Conservation (phyloP, 495 filamentous ascomycete genomes). For the Mytilinidion resinicola region DNA sequence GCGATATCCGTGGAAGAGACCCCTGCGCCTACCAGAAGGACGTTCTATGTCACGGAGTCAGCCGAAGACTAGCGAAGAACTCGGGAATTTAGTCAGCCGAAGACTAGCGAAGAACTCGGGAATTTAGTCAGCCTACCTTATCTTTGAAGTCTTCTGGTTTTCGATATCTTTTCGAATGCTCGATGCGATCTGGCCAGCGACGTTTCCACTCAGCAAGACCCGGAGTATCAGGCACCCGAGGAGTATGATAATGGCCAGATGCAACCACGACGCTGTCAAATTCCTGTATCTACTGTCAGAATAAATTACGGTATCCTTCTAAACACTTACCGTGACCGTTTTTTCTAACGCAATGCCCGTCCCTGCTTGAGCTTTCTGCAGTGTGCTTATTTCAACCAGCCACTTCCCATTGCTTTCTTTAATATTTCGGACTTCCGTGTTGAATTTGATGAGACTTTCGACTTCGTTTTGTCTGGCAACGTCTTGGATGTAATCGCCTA, state of each 20-base stretch:
- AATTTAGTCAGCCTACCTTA: conserved; percentile 33
- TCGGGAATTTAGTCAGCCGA: too few relatives aligned
- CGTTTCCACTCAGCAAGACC: conserved; percentile 53
- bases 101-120: too few relatives aligned
- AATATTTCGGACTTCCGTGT: conserved; percentile 52
- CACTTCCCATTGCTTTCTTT: conserved; percentile 45
- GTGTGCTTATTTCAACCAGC: conserved; percentile 42
- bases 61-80: too few relatives aligned
- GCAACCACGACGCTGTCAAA: conserved; percentile 73
- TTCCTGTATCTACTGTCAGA: background rate
- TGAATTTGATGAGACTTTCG: conserved; percentile 45
- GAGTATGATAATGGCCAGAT: conserved; percentile 69
- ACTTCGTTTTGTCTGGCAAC: conserved; percentile 41
- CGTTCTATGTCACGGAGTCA: conserved; percentile 36
- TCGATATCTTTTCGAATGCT: conserved; percentile 77
- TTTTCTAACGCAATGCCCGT: too few relatives aligned
- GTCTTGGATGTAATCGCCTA: conserved; percentile 55
- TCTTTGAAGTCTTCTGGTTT: conserved; percentile 49
- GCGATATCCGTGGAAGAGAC: conserved; percentile 58
- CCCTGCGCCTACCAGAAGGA: conserved; percentile 55
- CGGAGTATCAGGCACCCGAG: conserved; percentile 57
- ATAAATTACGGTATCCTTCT: too few relatives aligned
- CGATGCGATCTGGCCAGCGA: conserved; percentile 55
- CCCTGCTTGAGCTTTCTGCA: background rate
- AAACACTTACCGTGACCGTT: too few relatives aligned